phyloP scores from a whole-genome alignment of 257 asterid genomes.

The Anisodus acutangulus region DNA sequence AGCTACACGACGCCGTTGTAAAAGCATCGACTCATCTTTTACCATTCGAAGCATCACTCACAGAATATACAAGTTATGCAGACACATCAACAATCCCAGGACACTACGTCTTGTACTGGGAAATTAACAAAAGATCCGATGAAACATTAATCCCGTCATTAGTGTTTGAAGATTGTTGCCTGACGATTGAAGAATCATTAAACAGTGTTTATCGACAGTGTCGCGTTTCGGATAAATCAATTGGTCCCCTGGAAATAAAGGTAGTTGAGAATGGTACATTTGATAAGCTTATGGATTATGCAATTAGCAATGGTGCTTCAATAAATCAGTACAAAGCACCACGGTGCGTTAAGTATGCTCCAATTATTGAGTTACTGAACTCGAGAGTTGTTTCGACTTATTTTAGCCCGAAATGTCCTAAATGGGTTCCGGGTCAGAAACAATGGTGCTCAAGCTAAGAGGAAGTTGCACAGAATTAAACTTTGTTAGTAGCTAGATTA shows the following conservation, averaged over 20 bases:
- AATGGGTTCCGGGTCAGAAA: conserved; percentile 25
- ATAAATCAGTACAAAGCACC: conserved; percentile 55
- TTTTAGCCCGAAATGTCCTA: conserved; percentile 40
- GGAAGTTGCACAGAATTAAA: neutral
- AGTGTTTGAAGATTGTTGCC: conserved; percentile 44
- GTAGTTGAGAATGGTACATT: conserved; percentile 48
- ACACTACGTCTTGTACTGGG: conserved; percentile 51
- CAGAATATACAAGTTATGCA: conserved; percentile 47
- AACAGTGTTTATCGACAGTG: conserved; percentile 52
- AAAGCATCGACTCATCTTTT: conserved; percentile 35
- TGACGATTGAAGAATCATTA: conserved; percentile 47
- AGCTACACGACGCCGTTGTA: conserved; percentile 46
- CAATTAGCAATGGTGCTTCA: conserved; percentile 47
- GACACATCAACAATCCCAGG: conserved; percentile 47
- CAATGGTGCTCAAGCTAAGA: conserved; percentile 28
- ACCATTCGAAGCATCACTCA: conserved; percentile 31
- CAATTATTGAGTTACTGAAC: conserved; percentile 46
- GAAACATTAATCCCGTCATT: conserved; percentile 29
- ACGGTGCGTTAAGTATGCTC: conserved; percentile 51
- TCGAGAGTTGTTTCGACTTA: conserved; percentile 39
- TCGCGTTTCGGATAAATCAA: conserved; percentile 50
- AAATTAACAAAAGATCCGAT: conserved; percentile 31
- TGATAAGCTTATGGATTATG: conserved; percentile 56
- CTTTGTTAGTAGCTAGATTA: neutral
- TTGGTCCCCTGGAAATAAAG: conserved; percentile 49